Evolutionary conservation across 306 rosid genomes (phyloP).

Genomic region (Vicia sativa): DNA sequence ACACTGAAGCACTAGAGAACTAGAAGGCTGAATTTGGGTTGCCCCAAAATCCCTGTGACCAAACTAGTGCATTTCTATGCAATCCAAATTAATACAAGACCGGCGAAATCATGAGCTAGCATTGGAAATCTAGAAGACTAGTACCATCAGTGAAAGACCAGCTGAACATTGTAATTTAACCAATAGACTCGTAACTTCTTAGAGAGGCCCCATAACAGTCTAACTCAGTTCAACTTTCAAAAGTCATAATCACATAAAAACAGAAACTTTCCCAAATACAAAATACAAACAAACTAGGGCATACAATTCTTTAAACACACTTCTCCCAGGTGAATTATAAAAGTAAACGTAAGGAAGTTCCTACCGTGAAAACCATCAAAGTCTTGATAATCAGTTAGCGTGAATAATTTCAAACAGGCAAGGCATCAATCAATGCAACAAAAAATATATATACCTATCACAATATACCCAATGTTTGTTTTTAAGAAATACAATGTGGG

Average conservation of each 20-base stretch:
- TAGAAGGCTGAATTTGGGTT: slow-evolving; percentile 4
- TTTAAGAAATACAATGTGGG: slow-evolving; percentile 34
- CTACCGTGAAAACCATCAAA: slow-evolving; percentile 25
- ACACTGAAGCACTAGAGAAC: slow-evolving; percentile 1
- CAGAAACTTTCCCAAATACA: slow-evolving; percentile 1
- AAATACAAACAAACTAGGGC: slow-evolving; percentile 10
- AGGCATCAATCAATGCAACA: slow-evolving; percentile 6
- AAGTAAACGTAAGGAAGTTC: background rate
- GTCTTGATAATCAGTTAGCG: slow-evolving; percentile 13
- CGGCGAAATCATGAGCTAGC: background rate
- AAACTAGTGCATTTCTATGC: slow-evolving; percentile 9
- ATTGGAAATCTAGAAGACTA: background rate
- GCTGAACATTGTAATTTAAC: background rate
- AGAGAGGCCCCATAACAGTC: background rate
- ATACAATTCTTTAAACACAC: slow-evolving; percentile 4
- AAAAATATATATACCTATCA: slow-evolving; percentile 19
- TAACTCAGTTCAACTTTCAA: background rate
- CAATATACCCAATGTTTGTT: slow-evolving; percentile 36
- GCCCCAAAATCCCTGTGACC: background rate
- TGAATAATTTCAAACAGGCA: background rate
- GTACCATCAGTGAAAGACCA: background rate
- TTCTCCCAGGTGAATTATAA: background rate
- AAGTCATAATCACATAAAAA: background rate
- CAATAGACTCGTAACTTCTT: background rate
- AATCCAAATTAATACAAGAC: background rate